These are phyloP conservation scores for Gossypium longicalyx DNA, from an alignment of 345 rosid species.

Conservation along the genomic window DNA sequence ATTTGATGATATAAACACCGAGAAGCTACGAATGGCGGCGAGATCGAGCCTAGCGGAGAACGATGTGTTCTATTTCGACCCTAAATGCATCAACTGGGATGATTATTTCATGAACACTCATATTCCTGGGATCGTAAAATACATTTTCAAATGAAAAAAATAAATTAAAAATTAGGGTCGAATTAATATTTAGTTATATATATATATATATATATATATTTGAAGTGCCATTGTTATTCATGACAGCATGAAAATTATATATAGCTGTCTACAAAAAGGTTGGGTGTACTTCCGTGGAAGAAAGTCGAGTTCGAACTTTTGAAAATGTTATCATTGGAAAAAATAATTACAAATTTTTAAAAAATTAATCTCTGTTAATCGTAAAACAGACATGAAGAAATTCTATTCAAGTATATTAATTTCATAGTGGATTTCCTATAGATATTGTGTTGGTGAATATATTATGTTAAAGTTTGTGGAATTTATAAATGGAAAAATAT, in stretches of 20 bases:
- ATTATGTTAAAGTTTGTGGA: background rate
- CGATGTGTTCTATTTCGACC: conserved; percentile 18
- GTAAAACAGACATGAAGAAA: background rate
- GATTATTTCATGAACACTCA: conserved; percentile 18
- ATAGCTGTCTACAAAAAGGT: background rate
- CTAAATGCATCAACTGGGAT: conserved; percentile 16
- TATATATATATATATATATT: background rate
- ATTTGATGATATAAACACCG: conserved; percentile 26
- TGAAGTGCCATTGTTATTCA: background rate
- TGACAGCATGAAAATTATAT: conserved; percentile 1
- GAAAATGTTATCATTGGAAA: too few species aligned
- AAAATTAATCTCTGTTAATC: too few species aligned
- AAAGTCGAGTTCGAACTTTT: too few species aligned
- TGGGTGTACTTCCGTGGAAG: background rate
- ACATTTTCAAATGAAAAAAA: conserved; percentile 1
- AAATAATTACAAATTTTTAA: too few species aligned
- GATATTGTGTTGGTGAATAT: background rate
- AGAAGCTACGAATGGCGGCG: conserved; percentile 22
- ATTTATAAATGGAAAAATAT: background rate
- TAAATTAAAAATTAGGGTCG: background rate
- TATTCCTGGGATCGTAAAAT: conserved; percentile 15
- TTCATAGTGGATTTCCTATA: background rate
- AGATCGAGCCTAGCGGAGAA: conserved; percentile 2
- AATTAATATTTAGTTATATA: background rate
- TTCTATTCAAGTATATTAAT: background rate